These are phyloP conservation scores for Phytophthora hibernalis DNA, from an alignment of 352 stramenopile species.

Conservation along the genomic window DNA sequence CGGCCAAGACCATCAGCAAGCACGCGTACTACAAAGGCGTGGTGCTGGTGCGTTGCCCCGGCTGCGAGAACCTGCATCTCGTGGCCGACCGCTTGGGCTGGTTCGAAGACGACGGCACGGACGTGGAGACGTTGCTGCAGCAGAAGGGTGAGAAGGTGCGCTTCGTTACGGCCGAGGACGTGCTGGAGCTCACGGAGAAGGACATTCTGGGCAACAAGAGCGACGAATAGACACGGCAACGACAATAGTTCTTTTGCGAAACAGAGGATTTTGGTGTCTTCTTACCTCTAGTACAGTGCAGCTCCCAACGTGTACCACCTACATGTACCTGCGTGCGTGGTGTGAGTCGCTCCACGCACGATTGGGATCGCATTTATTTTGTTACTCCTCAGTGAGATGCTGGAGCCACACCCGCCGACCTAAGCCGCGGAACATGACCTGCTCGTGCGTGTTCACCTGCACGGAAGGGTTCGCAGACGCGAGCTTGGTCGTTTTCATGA, in stretches of 20 bases:
- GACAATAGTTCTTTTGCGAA: constrained; percentile 8
- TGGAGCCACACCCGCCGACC: constrained; percentile 83
- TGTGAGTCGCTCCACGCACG: background rate
- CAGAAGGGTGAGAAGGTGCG: constrained; percentile 78
- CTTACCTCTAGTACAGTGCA: constrained; percentile 11
- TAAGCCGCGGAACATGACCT: constrained; percentile 82
- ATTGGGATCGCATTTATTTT: constrained; percentile 6
- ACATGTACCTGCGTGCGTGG: background rate
- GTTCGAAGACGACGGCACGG: constrained; percentile 92
- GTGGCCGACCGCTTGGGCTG: constrained; percentile 95
- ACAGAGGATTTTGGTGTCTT: constrained; percentile 8
- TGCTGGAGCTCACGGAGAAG: constrained; percentile 84
- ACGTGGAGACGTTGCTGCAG: constrained; percentile 88
- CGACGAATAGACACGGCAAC: constrained; percentile 32
- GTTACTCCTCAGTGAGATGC: constrained; percentile 59
- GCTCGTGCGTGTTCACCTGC: constrained; percentile 89
- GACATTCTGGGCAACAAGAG: constrained; percentile 64
- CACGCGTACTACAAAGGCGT: constrained; percentile 98
- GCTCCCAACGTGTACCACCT: background rate
- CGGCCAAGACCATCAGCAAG: constrained; percentile 98
- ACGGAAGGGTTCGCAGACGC: constrained; percentile 88
- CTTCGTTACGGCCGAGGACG: constrained; percentile 78
- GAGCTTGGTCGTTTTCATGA: constrained; percentile 82
- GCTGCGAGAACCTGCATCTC: constrained; percentile 98
- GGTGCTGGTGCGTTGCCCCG: constrained; percentile 97